phyloP scores from a whole-genome alignment of 768 basidiomycete genomes.

The Boletus speciosus region DNA sequence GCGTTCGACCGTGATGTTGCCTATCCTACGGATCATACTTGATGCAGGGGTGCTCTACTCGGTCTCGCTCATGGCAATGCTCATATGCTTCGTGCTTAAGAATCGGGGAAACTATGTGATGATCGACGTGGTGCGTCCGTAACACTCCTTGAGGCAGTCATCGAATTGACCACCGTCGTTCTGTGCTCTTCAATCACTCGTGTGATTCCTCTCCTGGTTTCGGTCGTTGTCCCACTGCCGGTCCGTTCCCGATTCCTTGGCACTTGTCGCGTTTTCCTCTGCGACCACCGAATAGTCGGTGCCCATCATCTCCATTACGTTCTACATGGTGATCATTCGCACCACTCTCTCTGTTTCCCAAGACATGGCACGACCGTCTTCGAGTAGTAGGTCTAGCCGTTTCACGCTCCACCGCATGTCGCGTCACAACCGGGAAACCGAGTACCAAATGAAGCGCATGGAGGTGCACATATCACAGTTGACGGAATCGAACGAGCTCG shows the following conservation, averaged over 20 bases:
- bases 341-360: not conserved
- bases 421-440: not conserved
- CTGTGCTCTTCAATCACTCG: not conserved
- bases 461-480: not conserved
- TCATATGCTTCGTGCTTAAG: conserved; percentile 21
- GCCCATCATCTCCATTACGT: not conserved
- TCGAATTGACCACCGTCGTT: not conserved
- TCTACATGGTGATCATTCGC: not conserved
- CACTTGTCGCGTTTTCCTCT: too few relatives aligned
- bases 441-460: not conserved
- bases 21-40: conserved; percentile 21
- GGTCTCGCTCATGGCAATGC: conserved; percentile 18
- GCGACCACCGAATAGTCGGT: not conserved
- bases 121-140: conserved; percentile 19
- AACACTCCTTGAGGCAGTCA: not conserved
- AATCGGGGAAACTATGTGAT: conserved; percentile 20
- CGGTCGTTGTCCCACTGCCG: too few relatives aligned
- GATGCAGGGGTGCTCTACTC: conserved; percentile 26
- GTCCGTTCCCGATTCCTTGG: not conserved
- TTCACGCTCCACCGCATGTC: not conserved
- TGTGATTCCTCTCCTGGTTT: not conserved
- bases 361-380: not conserved
- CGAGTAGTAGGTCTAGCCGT: not conserved
- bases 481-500: not conserved
- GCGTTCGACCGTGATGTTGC: conserved; percentile 10